Conservation (phyloP, 1,284 basidiomycete species). For the Singerocomus inundabilis region DNA sequence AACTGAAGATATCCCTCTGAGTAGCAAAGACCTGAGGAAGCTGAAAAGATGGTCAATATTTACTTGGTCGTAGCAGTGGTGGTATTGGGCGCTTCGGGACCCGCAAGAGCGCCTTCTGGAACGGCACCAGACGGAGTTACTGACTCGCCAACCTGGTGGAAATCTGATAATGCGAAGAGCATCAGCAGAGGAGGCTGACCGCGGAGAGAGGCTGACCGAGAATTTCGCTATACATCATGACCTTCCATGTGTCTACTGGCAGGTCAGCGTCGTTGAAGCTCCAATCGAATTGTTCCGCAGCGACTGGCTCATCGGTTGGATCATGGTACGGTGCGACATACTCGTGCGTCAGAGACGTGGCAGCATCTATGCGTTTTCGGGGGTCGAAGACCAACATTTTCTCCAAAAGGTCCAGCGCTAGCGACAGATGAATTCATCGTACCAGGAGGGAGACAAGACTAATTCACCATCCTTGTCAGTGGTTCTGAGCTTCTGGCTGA, state of each 20-base stretch:
- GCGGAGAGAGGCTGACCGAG: constrained; percentile 59
- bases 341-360: constrained; percentile 88
- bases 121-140: constrained; percentile 39
- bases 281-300: constrained; percentile 97
- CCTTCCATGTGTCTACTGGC: constrained; percentile 99
- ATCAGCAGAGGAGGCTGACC: constrained; percentile 8
- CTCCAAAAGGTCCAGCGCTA: constrained; percentile 94
- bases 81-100: constrained; percentile 41
- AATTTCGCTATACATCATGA: constrained; percentile 97
- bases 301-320: constrained; percentile 95
- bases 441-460: neutral
- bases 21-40: constrained; percentile 4
- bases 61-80: constrained; percentile 18
- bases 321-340: constrained; percentile 99
- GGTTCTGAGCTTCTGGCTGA: constrained; percentile 91
- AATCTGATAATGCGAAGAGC: constrained; percentile 46
- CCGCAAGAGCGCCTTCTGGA: constrained; percentile 65
- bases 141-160: constrained; percentile 70
- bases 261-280: constrained; percentile 99
- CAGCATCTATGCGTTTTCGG: constrained; percentile 92
- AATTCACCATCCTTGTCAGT: constrained; percentile 79
- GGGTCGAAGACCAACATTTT: constrained; percentile 99
- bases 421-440: constrained; percentile 7
- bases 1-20: constrained; percentile 10
- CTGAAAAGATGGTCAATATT: neutral